phyloP scores from a whole-genome alignment of 1,284 basidiomycete species.

The Ceratorhiza oryzae-sativae region DNA sequence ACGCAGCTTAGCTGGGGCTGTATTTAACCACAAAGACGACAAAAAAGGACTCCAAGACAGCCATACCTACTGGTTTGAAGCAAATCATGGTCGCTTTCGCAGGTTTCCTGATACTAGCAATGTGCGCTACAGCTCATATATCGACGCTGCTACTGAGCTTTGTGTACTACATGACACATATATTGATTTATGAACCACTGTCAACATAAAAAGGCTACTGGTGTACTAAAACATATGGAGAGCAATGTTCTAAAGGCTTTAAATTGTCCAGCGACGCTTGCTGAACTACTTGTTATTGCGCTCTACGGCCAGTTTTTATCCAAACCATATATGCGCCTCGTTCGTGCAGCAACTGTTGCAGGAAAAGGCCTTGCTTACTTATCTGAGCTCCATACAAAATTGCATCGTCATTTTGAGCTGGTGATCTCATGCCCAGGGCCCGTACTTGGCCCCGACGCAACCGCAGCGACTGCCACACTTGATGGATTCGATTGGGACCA shows the following conservation, averaged over 20 bases:
- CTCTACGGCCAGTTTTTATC: slow-evolving; percentile 49
- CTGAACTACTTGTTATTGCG: slow-evolving; percentile 50
- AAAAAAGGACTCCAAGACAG: slow-evolving; percentile 51
- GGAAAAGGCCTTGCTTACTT: slow-evolving; percentile 23
- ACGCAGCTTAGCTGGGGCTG: slow-evolving; percentile 46
- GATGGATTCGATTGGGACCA: slow-evolving; percentile 47
- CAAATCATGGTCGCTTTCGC: neutral
- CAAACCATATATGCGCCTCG: slow-evolving; percentile 49
- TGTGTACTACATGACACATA: slow-evolving; percentile 1
- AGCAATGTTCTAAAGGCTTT: slow-evolving; percentile 51
- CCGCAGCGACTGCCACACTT: slow-evolving; percentile 42
- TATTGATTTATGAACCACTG: slow-evolving; percentile 22
- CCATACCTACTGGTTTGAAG: slow-evolving; percentile 44
- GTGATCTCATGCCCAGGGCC: slow-evolving; percentile 49
- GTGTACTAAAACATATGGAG: slow-evolving; percentile 45
- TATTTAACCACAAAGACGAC: slow-evolving; percentile 51
- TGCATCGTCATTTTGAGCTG: slow-evolving; percentile 41
- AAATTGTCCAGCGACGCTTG: slow-evolving; percentile 49
- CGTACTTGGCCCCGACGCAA: slow-evolving; percentile 44
- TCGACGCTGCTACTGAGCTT: slow-evolving; percentile 30
- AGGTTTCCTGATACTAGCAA: slow-evolving; percentile 34
- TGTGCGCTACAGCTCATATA: slow-evolving; percentile 22
- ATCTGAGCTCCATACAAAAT: neutral
- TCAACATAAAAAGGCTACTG: slow-evolving; percentile 45
- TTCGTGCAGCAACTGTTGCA: slow-evolving; percentile 44